These are phyloP conservation scores for Entrophospora sp. DNA, from an alignment of 192 early-diverging fungal species.

Conservation along the genomic window DNA sequence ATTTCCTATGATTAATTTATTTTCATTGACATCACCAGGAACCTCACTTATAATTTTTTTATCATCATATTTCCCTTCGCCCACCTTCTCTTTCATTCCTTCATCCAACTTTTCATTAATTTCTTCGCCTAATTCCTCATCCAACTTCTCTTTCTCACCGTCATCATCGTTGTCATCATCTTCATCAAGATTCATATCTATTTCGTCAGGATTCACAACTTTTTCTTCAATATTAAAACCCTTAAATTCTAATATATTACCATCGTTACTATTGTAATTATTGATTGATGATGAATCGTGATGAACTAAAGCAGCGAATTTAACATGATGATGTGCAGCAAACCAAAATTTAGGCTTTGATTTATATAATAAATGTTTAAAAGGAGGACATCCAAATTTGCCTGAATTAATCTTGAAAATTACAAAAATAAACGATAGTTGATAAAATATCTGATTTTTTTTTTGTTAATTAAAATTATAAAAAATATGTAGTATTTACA, in stretches of 20 bases:
- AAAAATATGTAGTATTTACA: constrained; percentile 35
- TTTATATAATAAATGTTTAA: constrained; percentile 60
- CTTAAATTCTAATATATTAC: neutral
- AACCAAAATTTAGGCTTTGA: constrained; percentile 90
- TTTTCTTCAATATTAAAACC: neutral
- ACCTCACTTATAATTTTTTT: neutral
- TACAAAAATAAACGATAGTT: neutral
- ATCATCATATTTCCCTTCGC: neutral
- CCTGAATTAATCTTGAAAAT: constrained; percentile 47
- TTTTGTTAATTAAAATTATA: neutral
- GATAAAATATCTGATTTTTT: neutral
- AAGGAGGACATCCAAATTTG: constrained; percentile 68
- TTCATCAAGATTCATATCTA: constrained; percentile 25
- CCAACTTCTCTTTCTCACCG: constrained; percentile 20
- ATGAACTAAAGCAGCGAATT: constrained; percentile 65
- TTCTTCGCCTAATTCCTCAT: constrained; percentile 1
- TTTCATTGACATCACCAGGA: neutral
- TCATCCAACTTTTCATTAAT: neutral
- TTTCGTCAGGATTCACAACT: constrained; percentile 33
- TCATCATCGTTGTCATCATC: constrained; percentile 25
- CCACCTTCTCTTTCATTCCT: neutral
- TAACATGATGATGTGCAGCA: constrained; percentile 90
- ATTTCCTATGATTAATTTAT: constrained; percentile 47
- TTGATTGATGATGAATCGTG: constrained; percentile 23
- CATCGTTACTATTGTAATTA: neutral